Evolutionary conservation across 441 rosid genomes (phyloP).

Genomic region (Lepidium campestre): DNA sequence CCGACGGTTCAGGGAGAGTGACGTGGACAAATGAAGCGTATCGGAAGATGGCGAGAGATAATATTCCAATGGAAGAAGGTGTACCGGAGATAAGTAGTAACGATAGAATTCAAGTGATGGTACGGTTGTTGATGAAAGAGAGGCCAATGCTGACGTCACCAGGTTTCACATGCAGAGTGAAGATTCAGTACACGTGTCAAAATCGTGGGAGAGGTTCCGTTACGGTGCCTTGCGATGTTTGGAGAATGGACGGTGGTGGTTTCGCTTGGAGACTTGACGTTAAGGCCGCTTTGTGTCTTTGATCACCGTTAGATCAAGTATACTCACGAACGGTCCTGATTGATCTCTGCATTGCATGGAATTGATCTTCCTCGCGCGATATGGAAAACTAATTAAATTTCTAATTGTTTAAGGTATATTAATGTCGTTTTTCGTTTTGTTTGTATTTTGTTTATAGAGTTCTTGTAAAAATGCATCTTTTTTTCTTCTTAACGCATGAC

Average conservation of each 20-base stretch:
- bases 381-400: not conserved
- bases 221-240: slow-evolving; percentile 80
- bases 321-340: not conserved
- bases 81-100: not conserved
- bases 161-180: slow-evolving; percentile 68
- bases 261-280: slow-evolving; percentile 89
- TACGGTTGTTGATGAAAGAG: slow-evolving; percentile 52
- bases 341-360: not conserved
- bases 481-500: not conserved
- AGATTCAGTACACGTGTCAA: slow-evolving; percentile 43
- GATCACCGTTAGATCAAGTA: not conserved
- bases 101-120: slow-evolving; percentile 26
- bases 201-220: slow-evolving; percentile 34
- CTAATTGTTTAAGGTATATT: not conserved
- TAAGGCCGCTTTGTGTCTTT: slow-evolving; percentile 65
- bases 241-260: slow-evolving; percentile 64
- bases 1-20: slow-evolving; percentile 59
- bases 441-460: not conserved
- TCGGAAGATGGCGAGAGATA: slow-evolving; percentile 43
- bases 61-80: slow-evolving; percentile 13
- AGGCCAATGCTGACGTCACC: slow-evolving; percentile 24
- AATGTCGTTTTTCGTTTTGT: not conserved
- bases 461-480: slow-evolving; percentile 11
- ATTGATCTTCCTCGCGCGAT: no score
- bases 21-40: slow-evolving; percentile 71